Evolutionary conservation across 305 asterid species (phyloP), one percentile per base, ranked within the genome.

Genomic region (Fraxinus ornus): DNA sequence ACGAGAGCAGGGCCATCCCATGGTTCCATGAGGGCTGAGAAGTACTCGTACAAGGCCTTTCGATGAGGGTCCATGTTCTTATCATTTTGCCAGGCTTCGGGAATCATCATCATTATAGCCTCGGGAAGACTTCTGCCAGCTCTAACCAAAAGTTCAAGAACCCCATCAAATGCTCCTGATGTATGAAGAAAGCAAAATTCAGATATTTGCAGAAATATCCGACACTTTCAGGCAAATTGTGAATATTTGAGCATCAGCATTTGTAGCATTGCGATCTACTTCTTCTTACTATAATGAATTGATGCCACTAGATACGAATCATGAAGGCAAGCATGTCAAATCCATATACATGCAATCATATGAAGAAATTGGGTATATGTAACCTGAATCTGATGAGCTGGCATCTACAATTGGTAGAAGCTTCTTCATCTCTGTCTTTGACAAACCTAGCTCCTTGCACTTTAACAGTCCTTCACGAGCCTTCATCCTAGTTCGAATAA

Each of bases 1-100:
- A 97, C 92, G 72, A 97, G 97, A 80, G 99, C 98, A 83, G 99
- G 99, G 28, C 98, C 98, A 91, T 95, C 99, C 99, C 99, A 97
- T 73, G 98, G 99, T 82, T 97, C 99, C 97, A 97, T 88, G 52
- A 97, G 93, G 76, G 98, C 89, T n/a, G 99, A 97, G 87, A 91
- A 93, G 88, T 93, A 97, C 86, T 97, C 98, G n/a, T 97, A 97
- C 17, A 97, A 87, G 77, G 97, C 93, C 90, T 87, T 97, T 10
- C 99, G 86, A 13, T 89, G 80, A 84, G 98, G 97, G 85, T 95
- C 99, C 92, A 97, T 97, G 88, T 92, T 97, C 92, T 95, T 91
- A 81, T 97, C 99, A 80, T 97, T 95, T 85, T 97, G 99, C 99
- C 99, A 97, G 78, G 98, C 99, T 90, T 97, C 99, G 9, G 98